Conservation (phyloP, 805 yeast genomes). For the Pichia heedii region DNA sequence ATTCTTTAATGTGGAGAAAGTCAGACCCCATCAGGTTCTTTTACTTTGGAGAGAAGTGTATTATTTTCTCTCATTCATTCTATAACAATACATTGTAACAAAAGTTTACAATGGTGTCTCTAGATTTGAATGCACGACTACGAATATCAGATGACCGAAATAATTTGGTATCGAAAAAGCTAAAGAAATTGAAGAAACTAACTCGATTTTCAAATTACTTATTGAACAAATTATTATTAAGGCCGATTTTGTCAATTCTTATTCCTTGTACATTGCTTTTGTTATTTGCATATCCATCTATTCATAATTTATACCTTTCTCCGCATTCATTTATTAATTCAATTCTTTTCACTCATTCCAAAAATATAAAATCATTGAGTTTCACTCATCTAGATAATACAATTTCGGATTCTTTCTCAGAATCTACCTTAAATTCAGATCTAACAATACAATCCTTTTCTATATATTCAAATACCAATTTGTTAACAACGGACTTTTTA, state of each 20-base stretch:
- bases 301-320: not conserved
- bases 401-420: not conserved
- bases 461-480: not conserved
- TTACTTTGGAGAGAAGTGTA: no score
- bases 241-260: conserved; percentile 1
- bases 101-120: not conserved
- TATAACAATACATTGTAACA: no score
- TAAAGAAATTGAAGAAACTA: not conserved
- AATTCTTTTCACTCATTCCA: not conserved
- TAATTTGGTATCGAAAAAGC: not conserved
- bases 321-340: not conserved
- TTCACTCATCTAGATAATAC: not conserved
- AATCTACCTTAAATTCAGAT: not conserved
- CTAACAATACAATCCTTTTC: not conserved
- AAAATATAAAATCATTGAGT: not conserved
- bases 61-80: no score
- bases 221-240: not conserved
- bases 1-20: no score
- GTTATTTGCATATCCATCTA: conserved; percentile 1
- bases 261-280: not conserved
- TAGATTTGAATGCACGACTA: not conserved
- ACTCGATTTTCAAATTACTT: not conserved
- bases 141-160: not conserved
- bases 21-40: no score
- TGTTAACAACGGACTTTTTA: conserved; percentile 1